Conservation (phyloP, 148 eudicot genomes). For the Rhododendron molle region DNA sequence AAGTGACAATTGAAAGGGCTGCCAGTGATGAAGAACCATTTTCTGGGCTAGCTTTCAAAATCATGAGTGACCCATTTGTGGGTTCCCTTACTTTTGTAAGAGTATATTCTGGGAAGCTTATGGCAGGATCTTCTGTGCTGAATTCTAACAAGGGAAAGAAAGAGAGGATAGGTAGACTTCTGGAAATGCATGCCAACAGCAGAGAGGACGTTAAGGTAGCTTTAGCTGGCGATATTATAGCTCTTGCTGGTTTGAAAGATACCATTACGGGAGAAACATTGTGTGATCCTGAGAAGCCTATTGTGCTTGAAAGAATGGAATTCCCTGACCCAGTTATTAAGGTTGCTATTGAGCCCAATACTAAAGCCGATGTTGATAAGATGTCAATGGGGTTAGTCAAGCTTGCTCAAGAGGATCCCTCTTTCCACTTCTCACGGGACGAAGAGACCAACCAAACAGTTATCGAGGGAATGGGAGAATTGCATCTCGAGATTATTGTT, state of each 20-base stretch:
- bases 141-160: slow-evolving; percentile 95
- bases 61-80: slow-evolving; percentile 94
- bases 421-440: slow-evolving; percentile 97
- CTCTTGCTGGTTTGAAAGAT: slow-evolving; percentile 95
- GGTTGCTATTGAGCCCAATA: slow-evolving; percentile 98
- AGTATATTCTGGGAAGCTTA: slow-evolving; percentile 79
- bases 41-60: slow-evolving; percentile 91
- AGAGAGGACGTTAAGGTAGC: slow-evolving; percentile 90
- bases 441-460: slow-evolving; percentile 93
- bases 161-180: slow-evolving; percentile 91
- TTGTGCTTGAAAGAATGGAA: slow-evolving; percentile 94
- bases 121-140: slow-evolving; percentile 82
- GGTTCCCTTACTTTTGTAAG: slow-evolving; percentile 96
- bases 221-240: slow-evolving; percentile 86
- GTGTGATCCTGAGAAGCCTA: slow-evolving; percentile 68
- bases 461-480: slow-evolving; percentile 99
- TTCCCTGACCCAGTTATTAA: slow-evolving; percentile 99
- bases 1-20: slow-evolving; percentile 51
- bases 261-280: slow-evolving; percentile 96
- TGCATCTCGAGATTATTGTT: slow-evolving; percentile 96
- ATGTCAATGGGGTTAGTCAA: slow-evolving; percentile 80
- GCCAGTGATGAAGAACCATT: slow-evolving; percentile 90
- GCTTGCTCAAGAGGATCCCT: slow-evolving; percentile 99
- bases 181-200: slow-evolving; percentile 99
- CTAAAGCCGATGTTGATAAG: slow-evolving; percentile 93